Base-by-base conservation (phyloP, 2,329 filamentous ascomycete species). In the Salinomyces thailandicus region DNA sequence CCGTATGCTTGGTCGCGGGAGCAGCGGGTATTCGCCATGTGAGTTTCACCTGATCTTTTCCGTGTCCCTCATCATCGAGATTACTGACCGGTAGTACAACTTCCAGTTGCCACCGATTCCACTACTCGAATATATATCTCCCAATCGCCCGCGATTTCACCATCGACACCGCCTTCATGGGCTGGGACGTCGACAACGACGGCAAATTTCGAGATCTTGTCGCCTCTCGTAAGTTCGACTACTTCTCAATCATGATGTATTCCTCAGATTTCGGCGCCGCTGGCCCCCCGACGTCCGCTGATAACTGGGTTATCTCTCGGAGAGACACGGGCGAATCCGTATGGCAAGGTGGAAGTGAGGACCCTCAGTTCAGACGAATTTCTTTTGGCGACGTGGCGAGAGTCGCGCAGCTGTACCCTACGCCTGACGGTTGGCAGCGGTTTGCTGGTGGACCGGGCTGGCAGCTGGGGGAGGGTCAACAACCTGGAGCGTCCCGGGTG, bases 161-260 rank as follows among this genome's bases (percentile, higher is more conserved):
- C 33, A 15, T 13, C 11, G 33, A 22, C 15, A 18, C 14, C 20
- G n/a, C n/a, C n/a, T n/a, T 17, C 22, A 35, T 35, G 33, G 9
- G n/a, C 22, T 14, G 15, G 14, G 19, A 18, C 31, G 17, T 8
- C 17, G 11, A 6, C 31, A 18, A 8, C 18, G 34, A 31, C 27
- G 15, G 18, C 13, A 15, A 17, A 6, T 36, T 15, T 7, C 13
- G 9, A 4, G 14, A 13, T n/a, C 31, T 19, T 15, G 18, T 20
- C 24, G 6, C 5, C n/a, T 18, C 26, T 12, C 8, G 9, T 12
- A 12, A 30, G 18, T 36, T 36, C 34, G 27, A 31, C 27, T 14
- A 17, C 18, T 15, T 16, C n/a, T 24, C 18, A 13, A 36, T 36
- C 34, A 36, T 36, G 34, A 36, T 19, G 6, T 36, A 36, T 17